Evolutionary conservation across 1,284 basidiomycete species (phyloP).

Genomic region (Neolentinus lepideus): DNA sequence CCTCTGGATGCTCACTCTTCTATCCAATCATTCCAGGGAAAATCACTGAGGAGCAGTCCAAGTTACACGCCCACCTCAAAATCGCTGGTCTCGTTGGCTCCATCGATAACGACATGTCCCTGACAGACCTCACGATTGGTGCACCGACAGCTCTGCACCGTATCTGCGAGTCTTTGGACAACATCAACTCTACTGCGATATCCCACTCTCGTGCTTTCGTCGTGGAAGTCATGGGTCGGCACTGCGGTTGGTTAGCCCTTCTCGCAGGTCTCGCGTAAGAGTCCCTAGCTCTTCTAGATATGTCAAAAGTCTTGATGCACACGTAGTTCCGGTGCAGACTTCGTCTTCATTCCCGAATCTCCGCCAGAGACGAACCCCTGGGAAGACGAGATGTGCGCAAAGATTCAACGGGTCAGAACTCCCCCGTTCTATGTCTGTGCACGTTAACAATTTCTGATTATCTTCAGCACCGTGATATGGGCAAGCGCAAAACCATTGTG

Average conservation of each 20-base stretch:
- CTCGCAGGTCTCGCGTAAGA: slow-evolving; percentile 85
- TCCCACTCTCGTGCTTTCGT: slow-evolving; percentile 98
- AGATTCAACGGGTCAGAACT: slow-evolving; percentile 67
- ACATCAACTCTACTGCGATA: slow-evolving; percentile 93
- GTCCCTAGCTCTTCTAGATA: not conserved
- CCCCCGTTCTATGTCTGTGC: not conserved
- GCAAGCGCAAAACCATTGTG: slow-evolving; percentile 97
- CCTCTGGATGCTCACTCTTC: not conserved
- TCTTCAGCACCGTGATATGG: slow-evolving; percentile 77
- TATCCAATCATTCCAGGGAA: slow-evolving; percentile 32
- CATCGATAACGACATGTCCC: slow-evolving; percentile 98
- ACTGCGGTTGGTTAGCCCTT: slow-evolving; percentile 96
- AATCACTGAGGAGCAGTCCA: slow-evolving; percentile 73
- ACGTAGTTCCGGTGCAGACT: slow-evolving; percentile 85
- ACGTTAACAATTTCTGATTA: not conserved
- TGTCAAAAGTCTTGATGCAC: too few relatives aligned
- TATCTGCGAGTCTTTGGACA: slow-evolving; percentile 97
- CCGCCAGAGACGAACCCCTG: slow-evolving; percentile 79
- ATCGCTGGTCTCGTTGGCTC: slow-evolving; percentile 97
- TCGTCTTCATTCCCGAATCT: slow-evolving; percentile 93
- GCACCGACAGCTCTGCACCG: slow-evolving; percentile 92
- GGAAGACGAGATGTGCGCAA: slow-evolving; percentile 91
- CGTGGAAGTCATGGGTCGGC: slow-evolving; percentile 97
- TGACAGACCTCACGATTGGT: slow-evolving; percentile 97
- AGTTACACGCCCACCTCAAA: slow-evolving; percentile 76